phyloP scores from a whole-genome alignment of 306 rosid genomes.

The Prunus armeniaca region DNA sequence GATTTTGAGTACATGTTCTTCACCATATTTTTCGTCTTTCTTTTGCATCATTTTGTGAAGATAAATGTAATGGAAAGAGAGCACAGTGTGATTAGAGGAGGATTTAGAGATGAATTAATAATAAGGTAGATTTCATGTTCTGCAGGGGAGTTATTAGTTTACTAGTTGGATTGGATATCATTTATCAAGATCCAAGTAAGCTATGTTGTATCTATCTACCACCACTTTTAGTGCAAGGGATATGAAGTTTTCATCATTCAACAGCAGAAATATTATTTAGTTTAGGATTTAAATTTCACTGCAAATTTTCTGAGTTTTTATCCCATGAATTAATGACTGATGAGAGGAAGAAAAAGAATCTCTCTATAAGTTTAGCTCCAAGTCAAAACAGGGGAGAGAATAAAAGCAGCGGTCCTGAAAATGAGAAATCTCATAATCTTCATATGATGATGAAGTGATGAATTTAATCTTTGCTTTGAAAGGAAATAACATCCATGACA shows the following conservation, averaged over 20 bases:
- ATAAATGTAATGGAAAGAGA: slow-evolving; percentile 10
- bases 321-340: background rate
- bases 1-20: slow-evolving; percentile 1
- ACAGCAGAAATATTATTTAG: background rate
- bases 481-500: background rate
- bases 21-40: background rate
- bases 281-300: background rate
- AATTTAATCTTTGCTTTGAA: background rate
- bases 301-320: background rate
- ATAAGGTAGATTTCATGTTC: slow-evolving; percentile 6
- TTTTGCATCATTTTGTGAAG: slow-evolving; percentile 3
- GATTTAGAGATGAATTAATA: slow-evolving; percentile 13
- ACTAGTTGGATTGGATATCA: background rate
- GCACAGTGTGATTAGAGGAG: slow-evolving; percentile 5
- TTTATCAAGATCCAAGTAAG: background rate
- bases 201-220: slow-evolving; percentile 6
- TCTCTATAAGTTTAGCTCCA: background rate
- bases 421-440: background rate
- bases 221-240: background rate
- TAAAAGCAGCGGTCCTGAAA: background rate
- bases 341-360: background rate
- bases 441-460: background rate
- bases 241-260: slow-evolving; percentile 2
- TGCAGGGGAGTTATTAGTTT: background rate
- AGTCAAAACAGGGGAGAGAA: background rate